Base-by-base conservation (phyloP, 2,329 filamentous ascomycete genomes). In the Stachybotrys chlorohalonatus region DNA sequence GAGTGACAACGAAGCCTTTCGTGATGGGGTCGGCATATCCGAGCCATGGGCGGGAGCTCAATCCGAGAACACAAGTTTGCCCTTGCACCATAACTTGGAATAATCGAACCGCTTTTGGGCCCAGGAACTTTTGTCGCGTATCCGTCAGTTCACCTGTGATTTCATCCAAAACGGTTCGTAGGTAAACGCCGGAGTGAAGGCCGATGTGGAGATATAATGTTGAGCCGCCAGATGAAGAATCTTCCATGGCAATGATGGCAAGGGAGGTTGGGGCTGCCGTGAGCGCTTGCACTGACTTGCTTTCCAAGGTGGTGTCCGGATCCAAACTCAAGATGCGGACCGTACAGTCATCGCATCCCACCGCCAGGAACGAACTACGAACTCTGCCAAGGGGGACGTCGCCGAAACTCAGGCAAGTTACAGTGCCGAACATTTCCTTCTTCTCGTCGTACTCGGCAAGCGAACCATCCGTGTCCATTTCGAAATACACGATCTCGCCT, bases 401-500 rank as follows among this genome's bases (percentile, higher is more conserved):
- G 3, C 93, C 94, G 52, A 99, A 78, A 63, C 92, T 95, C n/a
- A 99, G 77, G 61, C 89, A 95, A 16, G 92, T 97, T 51, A 99
- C 92, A 0, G 92, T 96, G 49, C 91, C 93, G 53, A 89, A 91
- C 88, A 99, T 94, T 64, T 95, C 88, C 63, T 91, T 90, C 69
- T 93, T 91, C 65, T 97, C 92, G 60, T 97, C 89, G 61, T 96
- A 96, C 73, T 97, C 93, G 39, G 90, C 90, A 36, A 97, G 77
- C 4, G 89, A 89, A 32, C 92, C 92, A 70, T 97, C 93, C 0
- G 84, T 81, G 64, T 96, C 94, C 84, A 96, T 93, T 68, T 99
- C 95, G 62, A 99, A 99, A 67, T 97, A 99, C 47, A 96, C 89
- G 59, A 99, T 93, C 69, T 99, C 94, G 45, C 93, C 93, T 8